These are phyloP conservation scores for Cercospora sesami DNA, from an alignment of 2,329 filamentous ascomycete genomes.

Conservation along the genomic window DNA sequence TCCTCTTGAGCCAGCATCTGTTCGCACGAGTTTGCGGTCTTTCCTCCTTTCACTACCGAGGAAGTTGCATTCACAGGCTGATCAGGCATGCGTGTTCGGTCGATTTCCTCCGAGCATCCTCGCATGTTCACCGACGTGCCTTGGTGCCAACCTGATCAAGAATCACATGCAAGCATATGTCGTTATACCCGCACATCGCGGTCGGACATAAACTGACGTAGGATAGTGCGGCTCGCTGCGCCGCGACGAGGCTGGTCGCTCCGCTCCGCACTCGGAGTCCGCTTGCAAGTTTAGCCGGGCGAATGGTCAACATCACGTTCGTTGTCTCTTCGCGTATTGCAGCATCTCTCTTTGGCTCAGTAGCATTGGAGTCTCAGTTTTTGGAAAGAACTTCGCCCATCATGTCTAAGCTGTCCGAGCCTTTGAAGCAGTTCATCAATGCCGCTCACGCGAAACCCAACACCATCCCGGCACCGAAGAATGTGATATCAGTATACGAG, in stretches of 20 bases:
- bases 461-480: constrained; percentile 62
- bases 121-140: neutral
- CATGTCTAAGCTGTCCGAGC: constrained; percentile 72
- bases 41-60: neutral
- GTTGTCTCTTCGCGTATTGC: neutral
- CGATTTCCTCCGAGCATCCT: neutral
- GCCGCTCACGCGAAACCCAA: constrained; percentile 66
- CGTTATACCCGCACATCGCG: neutral
- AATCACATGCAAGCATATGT: neutral
- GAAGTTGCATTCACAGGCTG: neutral
- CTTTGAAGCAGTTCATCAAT: constrained; percentile 73
- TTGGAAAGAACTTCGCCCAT: neutral
- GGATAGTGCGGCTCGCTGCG: neutral
- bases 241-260: neutral
- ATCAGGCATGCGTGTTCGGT: neutral
- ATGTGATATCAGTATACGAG: constrained; percentile 65
- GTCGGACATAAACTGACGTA: neutral
- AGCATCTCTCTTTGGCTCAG: neutral
- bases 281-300: neutral
- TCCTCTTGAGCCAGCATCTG: neutral
- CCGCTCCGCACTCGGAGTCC: neutral
- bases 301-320: neutral
- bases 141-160: neutral
- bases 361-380: neutral
- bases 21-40: neutral